Conservation (phyloP, 1,284 basidiomycete genomes). For the Leccinum glutinopallens region DNA sequence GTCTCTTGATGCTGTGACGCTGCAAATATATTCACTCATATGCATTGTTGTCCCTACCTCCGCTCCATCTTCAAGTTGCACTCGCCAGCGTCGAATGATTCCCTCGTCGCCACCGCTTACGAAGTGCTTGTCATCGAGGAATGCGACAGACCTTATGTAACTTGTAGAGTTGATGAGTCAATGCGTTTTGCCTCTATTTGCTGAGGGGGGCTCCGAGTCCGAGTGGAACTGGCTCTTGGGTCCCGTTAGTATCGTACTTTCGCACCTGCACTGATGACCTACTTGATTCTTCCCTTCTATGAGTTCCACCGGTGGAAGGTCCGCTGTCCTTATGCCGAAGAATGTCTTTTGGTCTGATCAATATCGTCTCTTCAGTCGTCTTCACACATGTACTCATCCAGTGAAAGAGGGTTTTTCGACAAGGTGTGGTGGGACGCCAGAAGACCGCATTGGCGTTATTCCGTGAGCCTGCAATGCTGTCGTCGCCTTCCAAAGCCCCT, state of each 20-base stretch:
- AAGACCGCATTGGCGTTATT: background rate
- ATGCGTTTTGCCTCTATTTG: constrained; percentile 1
- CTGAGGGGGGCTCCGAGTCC: background rate
- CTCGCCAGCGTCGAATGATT: background rate
- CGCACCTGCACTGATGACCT: background rate
- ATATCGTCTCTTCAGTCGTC: background rate
- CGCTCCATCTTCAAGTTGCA: background rate
- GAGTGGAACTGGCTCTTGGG: background rate
- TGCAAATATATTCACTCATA: background rate
- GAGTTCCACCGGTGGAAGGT: background rate
- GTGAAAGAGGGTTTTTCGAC: background rate
- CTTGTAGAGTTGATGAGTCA: background rate
- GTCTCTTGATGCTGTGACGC: background rate
- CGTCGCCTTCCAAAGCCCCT: background rate
- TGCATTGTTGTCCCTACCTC: background rate
- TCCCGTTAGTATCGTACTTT: background rate
- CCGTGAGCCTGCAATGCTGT: background rate
- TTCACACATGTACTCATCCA: background rate
- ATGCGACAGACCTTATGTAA: background rate
- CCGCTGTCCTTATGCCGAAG: background rate
- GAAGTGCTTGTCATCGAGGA: background rate
- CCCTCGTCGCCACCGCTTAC: constrained; percentile 1
- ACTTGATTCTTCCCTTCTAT: background rate
- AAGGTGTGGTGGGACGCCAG: background rate
- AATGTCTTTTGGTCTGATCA: background rate